Conservation (phyloP, 2,329 filamentous ascomycete species). For the Trichophaea hybrida region DNA sequence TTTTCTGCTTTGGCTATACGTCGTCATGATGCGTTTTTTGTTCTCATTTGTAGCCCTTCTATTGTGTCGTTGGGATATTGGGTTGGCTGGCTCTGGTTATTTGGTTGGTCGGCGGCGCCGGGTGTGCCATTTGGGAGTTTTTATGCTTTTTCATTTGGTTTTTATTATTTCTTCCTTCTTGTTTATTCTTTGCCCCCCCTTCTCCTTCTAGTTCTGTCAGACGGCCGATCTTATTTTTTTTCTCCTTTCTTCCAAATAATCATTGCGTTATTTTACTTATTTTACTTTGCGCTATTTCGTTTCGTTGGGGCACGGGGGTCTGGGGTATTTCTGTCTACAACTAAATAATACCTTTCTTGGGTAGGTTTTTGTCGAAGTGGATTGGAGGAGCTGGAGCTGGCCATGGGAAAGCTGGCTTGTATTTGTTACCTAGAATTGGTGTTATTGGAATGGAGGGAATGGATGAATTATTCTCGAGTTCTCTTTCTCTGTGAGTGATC, state of each 20-base stretch:
- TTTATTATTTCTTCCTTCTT: not conserved
- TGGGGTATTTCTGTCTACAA: not conserved
- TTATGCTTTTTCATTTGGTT: not conserved
- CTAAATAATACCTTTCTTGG: not conserved
- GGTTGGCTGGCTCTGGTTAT: not conserved
- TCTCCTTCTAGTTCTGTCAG: not conserved
- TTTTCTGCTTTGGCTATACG: not conserved
- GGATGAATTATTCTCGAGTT: too few species aligned
- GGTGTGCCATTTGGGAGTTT: not conserved
- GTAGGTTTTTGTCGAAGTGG: not conserved
- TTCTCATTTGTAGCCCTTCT: not conserved
- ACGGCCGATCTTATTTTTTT: not conserved
- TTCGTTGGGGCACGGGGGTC: not conserved
- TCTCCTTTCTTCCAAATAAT: not conserved
- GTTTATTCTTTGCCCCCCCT: not conserved
- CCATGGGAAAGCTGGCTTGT: not conserved
- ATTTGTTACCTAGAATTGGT: not conserved
- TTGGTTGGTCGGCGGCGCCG: not conserved
- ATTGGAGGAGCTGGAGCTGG: not conserved
- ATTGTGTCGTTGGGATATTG: not conserved
- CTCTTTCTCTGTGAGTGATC: too few species aligned
- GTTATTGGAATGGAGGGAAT: not conserved
- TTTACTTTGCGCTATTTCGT: not conserved
- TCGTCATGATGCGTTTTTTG: not conserved
- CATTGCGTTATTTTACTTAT: not conserved